Evolutionary conservation across 805 yeast species (phyloP).

Genomic region (Candida rishiriensis): DNA sequence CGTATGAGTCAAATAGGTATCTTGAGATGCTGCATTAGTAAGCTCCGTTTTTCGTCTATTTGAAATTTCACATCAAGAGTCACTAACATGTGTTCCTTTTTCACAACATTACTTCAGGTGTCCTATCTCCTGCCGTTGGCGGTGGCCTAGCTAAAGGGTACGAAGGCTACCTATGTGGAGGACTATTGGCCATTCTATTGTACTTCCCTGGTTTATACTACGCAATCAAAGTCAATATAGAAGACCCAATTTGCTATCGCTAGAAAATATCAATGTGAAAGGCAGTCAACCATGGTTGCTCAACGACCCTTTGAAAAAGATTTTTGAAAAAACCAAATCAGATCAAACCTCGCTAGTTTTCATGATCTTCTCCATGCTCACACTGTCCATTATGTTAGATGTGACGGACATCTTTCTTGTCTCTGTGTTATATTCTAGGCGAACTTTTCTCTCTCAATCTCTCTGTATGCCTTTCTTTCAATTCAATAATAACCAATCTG

Average conservation of each 20-base stretch:
- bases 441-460: too few relatives aligned
- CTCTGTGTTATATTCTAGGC: too few relatives aligned
- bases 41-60: background rate
- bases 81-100: too few relatives aligned
- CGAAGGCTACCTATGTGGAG: background rate
- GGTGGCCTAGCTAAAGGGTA: background rate
- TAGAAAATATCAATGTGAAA: background rate
- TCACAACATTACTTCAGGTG: background rate
- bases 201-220: constrained; percentile 6
- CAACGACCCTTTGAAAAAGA: too few relatives aligned
- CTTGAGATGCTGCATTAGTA: background rate
- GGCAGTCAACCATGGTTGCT: too few relatives aligned
- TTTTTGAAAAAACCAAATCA: too few relatives aligned
- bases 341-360: too few relatives aligned
- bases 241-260: constrained; percentile 2
- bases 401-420: too few relatives aligned
- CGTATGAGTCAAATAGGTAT: constrained; percentile 5
- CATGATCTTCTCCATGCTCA: too few relatives aligned
- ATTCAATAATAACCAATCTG: too few relatives aligned
- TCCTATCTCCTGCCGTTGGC: constrained; percentile 3
- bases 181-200: background rate
- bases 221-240: background rate
- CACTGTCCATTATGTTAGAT: too few relatives aligned
- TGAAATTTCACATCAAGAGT: background rate
- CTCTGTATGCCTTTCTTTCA: too few relatives aligned